These are phyloP conservation scores for Neoarthrinium moseri DNA, from an alignment of 2,329 filamentous ascomycete species.

Conservation along the genomic window DNA sequence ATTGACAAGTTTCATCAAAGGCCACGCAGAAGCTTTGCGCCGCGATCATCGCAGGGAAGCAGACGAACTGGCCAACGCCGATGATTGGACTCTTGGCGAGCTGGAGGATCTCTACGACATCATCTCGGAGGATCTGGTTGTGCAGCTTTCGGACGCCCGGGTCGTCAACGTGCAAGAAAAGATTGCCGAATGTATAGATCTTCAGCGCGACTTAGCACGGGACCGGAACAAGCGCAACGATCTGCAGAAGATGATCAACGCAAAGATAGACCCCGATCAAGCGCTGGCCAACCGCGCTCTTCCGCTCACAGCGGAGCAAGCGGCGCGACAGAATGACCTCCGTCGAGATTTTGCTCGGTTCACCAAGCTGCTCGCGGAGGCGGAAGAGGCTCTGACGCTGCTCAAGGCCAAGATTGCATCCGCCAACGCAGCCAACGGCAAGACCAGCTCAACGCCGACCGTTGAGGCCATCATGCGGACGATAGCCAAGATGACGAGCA, in stretches of 20 bases:
- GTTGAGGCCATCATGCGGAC: constrained; percentile 91
- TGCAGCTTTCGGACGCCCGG: constrained; percentile 64
- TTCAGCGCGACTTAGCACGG: constrained; percentile 68
- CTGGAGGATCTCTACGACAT: constrained; percentile 66
- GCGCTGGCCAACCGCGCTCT: constrained; percentile 64
- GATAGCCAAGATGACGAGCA: constrained; percentile 86
- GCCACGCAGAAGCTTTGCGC: constrained; percentile 55
- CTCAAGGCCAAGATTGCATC: constrained; percentile 75
- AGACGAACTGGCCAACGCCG: constrained; percentile 66
- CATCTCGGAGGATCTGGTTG: constrained; percentile 62
- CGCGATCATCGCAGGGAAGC: constrained; percentile 57
- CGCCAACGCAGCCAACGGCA: constrained; percentile 48
- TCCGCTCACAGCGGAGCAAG: constrained; percentile 81
- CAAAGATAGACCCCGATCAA: constrained; percentile 66
- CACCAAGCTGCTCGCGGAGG: constrained; percentile 70
- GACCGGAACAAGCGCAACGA: constrained; percentile 76
- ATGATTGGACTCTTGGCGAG: constrained; percentile 75
- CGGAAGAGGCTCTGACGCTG: constrained; percentile 77
- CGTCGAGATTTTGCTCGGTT: constrained; percentile 73
- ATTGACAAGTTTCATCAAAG: constrained; percentile 64
- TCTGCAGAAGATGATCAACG: constrained; percentile 71
- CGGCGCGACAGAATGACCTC: constrained; percentile 79
- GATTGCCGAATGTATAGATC: constrained; percentile 64
- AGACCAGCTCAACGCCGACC: constrained; percentile 58
- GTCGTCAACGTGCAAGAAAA: constrained; percentile 69